Conservation (phyloP, 805 yeast species). For the Candida wancherniae region DNA sequence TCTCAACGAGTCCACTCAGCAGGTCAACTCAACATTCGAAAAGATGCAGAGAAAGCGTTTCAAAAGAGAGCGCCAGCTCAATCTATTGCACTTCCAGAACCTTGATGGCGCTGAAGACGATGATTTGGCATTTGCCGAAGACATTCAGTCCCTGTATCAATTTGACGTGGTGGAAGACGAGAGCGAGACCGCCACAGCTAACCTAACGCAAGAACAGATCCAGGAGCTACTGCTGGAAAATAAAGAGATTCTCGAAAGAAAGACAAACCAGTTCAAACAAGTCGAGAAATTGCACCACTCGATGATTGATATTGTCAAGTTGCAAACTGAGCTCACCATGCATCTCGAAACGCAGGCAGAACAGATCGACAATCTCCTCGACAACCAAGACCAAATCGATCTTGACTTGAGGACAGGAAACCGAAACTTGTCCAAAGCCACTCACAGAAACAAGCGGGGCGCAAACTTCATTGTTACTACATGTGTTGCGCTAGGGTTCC, state of each 20-base stretch:
- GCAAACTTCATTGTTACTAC: constrained; percentile 53
- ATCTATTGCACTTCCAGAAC: constrained; percentile 37
- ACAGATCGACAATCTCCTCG: constrained; percentile 56
- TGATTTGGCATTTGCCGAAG: constrained; percentile 10
- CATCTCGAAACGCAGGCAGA: constrained; percentile 73
- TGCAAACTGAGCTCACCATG: constrained; percentile 69
- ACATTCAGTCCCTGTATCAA: constrained; percentile 10
- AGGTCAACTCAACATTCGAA: constrained; percentile 42
- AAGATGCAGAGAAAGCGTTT: constrained; percentile 46
- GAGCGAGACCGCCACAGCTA: constrained; percentile 1
- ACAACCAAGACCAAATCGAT: constrained; percentile 63
- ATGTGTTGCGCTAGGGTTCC: constrained; percentile 51
- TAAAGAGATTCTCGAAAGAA: constrained; percentile 47
- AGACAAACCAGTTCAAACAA: constrained; percentile 55
- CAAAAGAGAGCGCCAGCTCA: constrained; percentile 34
- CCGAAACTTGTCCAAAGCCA: constrained; percentile 62
- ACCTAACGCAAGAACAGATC: constrained; percentile 48
- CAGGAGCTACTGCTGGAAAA: constrained; percentile 58
- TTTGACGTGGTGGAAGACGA: constrained; percentile 9
- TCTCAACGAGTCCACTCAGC: constrained; percentile 40
- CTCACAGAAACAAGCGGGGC: constrained; percentile 53
- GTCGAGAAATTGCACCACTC: constrained; percentile 58
- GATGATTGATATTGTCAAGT: constrained; percentile 65
- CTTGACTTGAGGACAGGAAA: constrained; percentile 69
- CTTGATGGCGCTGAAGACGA: constrained; percentile 31